Conservation (phyloP, 495 filamentous ascomycete species). For the Daldinia vernicosa region DNA sequence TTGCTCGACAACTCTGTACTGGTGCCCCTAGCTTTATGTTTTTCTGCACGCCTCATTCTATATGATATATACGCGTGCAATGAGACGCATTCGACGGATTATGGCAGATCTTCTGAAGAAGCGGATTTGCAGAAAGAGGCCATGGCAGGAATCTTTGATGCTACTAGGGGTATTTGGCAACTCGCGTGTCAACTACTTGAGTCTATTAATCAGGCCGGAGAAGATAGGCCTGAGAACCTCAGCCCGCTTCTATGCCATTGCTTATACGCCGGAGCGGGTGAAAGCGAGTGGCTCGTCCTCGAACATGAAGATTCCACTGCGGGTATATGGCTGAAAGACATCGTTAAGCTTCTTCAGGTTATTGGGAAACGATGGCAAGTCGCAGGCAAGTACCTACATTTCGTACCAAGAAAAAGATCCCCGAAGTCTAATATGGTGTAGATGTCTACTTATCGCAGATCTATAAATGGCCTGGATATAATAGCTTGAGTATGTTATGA, state of each 20-base stretch:
- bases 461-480: constrained; percentile 38
- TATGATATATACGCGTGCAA: constrained; percentile 40
- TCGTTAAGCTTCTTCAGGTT: constrained; percentile 21
- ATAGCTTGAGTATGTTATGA: constrained; percentile 7
- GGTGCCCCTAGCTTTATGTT: constrained; percentile 28
- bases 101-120: constrained; percentile 36
- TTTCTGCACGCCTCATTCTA: constrained; percentile 33
- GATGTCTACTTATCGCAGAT: constrained; percentile 31
- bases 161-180: constrained; percentile 10
- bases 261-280: constrained; percentile 28
- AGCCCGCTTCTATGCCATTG: constrained; percentile 37
- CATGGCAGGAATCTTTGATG: constrained; percentile 29
- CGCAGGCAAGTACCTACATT: constrained; percentile 12
- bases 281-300: constrained; percentile 37
- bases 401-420: background rate
- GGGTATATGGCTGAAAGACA: constrained; percentile 22
- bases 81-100: constrained; percentile 34
- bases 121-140: constrained; percentile 31
- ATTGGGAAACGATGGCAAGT: constrained; percentile 35
- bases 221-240: background rate
- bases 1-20: background rate
- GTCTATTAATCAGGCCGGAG: background rate
- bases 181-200: constrained; percentile 28
- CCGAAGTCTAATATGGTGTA: constrained; percentile 10
- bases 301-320: constrained; percentile 25